Conservation (phyloP, 495 filamentous ascomycete genomes). For the Penicillium arizonense region DNA sequence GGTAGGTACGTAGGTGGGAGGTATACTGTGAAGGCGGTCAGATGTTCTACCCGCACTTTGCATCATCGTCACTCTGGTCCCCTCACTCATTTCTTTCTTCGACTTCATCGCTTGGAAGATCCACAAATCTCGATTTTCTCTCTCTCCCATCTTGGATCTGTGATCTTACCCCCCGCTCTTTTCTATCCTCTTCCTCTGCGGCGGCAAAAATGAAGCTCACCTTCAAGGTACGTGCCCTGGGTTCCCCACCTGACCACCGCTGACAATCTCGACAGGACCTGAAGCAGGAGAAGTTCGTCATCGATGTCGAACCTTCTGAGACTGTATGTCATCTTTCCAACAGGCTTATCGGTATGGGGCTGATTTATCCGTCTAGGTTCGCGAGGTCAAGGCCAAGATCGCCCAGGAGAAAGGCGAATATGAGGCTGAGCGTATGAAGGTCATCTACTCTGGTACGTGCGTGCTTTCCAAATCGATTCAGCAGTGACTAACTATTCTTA, state of each 20-base stretch:
- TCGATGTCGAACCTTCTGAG: constrained; percentile 91
- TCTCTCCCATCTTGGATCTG: constrained; percentile 2
- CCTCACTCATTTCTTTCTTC: constrained; percentile 7
- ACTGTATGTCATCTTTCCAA: constrained; percentile 56
- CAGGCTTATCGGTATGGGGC: constrained; percentile 26
- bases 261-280: constrained; percentile 62
- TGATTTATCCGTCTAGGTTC: constrained; percentile 60
- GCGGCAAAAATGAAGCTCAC: constrained; percentile 75
- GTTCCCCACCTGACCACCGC: constrained; percentile 15
- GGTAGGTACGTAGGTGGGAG: neutral
- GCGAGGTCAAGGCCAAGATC: constrained; percentile 87
- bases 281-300: constrained; percentile 95
- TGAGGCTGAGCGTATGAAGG: constrained; percentile 82
- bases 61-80: constrained; percentile 14
- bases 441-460: constrained; percentile 87
- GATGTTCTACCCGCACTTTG: constrained; percentile 1
- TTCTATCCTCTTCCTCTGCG: constrained; percentile 8
- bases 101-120: constrained; percentile 10
- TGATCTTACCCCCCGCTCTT: constrained; percentile 15
- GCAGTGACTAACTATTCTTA: constrained; percentile 1
- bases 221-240: constrained; percentile 61
- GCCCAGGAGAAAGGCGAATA: constrained; percentile 77
- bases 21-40: constrained; percentile 4
- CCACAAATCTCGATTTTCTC: constrained; percentile 10
- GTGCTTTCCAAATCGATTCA: neutral